Percentiles rank a stretch among this genome's conserved stretches.
These are phyloP conservation scores for Punica granatum DNA, from an alignment of 345 rosid species.

Conservation along the genomic window DNA sequence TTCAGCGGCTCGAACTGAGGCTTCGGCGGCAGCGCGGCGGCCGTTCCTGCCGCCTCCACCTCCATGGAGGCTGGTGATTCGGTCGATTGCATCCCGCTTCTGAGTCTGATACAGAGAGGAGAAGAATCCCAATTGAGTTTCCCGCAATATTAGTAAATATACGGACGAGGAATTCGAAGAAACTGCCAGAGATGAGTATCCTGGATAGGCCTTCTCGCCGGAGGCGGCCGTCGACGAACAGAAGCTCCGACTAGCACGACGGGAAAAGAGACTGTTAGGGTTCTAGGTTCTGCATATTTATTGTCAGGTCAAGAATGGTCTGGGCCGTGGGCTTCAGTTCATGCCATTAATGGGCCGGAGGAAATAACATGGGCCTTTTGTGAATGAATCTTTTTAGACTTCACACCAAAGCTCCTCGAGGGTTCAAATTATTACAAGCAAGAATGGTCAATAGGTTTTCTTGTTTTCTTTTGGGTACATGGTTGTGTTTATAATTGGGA, in stretches of 20 bases:
- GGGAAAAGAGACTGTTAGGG: neutral
- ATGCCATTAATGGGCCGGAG: no score
- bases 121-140: neutral
- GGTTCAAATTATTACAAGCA: no score
- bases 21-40: constrained; percentile 38
- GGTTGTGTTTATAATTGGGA: no score
- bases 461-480: no score
- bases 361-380: no score
- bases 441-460: no score
- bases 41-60: constrained; percentile 24
- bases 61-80: constrained; percentile 36
- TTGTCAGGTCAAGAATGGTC: neutral
- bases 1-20: constrained; percentile 60
- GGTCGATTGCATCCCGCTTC: constrained; percentile 6
- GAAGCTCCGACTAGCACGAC: neutral
- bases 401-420: no score
- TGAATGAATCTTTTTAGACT: no score
- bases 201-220: neutral
- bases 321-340: neutral
- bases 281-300: neutral
- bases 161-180: no score
- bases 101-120: neutral
- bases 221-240: neutral
- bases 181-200: neutral
- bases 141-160: no score